These are phyloP conservation scores for Rhytidhysteron rufulum DNA, from an alignment of 2,329 filamentous ascomycete species.

Conservation along the genomic window DNA sequence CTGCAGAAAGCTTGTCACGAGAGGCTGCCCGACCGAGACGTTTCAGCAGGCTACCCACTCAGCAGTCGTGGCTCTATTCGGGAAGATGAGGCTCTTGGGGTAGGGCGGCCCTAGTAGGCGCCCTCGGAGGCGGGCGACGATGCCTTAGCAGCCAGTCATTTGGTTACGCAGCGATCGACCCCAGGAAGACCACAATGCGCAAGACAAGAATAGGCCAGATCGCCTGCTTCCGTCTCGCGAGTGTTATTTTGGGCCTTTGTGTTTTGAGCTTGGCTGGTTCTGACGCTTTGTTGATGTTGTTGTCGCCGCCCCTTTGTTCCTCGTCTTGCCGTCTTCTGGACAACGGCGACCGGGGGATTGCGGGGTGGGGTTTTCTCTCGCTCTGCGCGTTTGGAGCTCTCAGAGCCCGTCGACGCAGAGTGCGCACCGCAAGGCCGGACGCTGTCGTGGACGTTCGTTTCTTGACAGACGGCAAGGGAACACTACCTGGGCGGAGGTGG, in stretches of 20 bases:
- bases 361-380: too few species aligned
- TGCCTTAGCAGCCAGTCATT: constrained; percentile 37
- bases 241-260: constrained; percentile 26
- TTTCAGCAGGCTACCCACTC: constrained; percentile 40
- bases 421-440: constrained; percentile 6
- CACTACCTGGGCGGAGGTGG: constrained; percentile 28
- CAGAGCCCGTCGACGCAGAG: constrained; percentile 1
- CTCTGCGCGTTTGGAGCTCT: constrained; percentile 20
- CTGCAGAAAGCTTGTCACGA: constrained; percentile 32
- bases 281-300: constrained; percentile 23
- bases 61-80: constrained; percentile 41
- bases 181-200: constrained; percentile 32
- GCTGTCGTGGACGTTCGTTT: constrained; percentile 19
- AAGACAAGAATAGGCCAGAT: too few species aligned
- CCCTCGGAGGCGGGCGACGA: constrained; percentile 27
- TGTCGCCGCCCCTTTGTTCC: constrained; percentile 31
- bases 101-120: constrained; percentile 35
- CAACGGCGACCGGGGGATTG: constrained; percentile 18
- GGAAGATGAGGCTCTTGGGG: constrained; percentile 30
- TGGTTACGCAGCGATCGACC: constrained; percentile 28
- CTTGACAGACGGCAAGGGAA: constrained; percentile 40
- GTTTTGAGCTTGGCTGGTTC: constrained; percentile 28
- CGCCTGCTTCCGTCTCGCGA: constrained; percentile 14
- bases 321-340: constrained; percentile 34
- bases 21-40: constrained; percentile 35